Evolutionary conservation across 2,329 filamentous ascomycete genomes (phyloP).

Genomic region (Bipolaris gigantea): DNA sequence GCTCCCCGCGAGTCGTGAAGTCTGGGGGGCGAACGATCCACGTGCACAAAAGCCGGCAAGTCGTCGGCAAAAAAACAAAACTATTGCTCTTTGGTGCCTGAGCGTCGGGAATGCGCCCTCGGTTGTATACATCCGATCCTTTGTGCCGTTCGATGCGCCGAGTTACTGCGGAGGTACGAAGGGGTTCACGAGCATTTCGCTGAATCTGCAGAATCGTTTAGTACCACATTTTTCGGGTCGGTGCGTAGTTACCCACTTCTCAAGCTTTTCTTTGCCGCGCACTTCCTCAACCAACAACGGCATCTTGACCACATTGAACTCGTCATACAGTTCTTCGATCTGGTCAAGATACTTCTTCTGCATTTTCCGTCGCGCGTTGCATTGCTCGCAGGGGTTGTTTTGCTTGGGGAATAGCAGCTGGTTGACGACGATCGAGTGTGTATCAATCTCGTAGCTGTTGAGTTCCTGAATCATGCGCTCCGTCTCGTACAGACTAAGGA

Average conservation of each 20-base stretch:
- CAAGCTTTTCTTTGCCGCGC: slow-evolving; percentile 88
- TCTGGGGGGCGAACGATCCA: slow-evolving; percentile 3
- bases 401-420: slow-evolving; percentile 91
- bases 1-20: slow-evolving; percentile 5
- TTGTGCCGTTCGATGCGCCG: background rate
- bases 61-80: slow-evolving; percentile 5
- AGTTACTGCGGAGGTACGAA: slow-evolving; percentile 65
- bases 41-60: slow-evolving; percentile 6
- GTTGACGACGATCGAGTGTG: slow-evolving; percentile 96
- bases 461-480: slow-evolving; percentile 99
- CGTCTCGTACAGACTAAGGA: slow-evolving; percentile 94
- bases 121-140: background rate
- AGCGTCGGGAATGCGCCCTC: slow-evolving; percentile 1
- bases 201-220: slow-evolving; percentile 58
- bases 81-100: background rate
- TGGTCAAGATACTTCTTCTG: slow-evolving; percentile 99
- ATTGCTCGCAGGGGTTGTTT: slow-evolving; percentile 88
- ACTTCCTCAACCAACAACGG: slow-evolving; percentile 94
- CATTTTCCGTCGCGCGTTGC: slow-evolving; percentile 93
- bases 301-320: slow-evolving; percentile 99
- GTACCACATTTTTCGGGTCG: background rate
- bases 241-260: slow-evolving; percentile 56
- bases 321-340: slow-evolving; percentile 97
- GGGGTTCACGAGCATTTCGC: slow-evolving; percentile 77
- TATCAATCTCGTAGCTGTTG: slow-evolving; percentile 89